Evolutionary conservation across 106 monocot species (phyloP).

Genomic region (Allium cepa): DNA sequence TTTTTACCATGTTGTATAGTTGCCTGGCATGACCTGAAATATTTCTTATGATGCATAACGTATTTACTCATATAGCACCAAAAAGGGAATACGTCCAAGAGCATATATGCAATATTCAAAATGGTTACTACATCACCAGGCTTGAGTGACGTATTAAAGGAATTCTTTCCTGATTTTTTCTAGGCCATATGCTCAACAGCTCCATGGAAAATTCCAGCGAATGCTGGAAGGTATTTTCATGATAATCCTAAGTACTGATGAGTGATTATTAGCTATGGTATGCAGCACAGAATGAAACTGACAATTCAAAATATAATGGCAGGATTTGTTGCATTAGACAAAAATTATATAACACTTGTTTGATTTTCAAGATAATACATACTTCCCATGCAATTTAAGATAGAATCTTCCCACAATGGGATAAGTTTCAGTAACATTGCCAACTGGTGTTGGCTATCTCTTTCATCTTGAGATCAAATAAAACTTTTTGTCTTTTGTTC

Average conservation of each 20-base stretch:
- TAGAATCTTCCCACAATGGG: too few relatives aligned
- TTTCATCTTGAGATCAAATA: neutral
- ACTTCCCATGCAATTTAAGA: too few relatives aligned
- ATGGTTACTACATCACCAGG: constrained; percentile 36
- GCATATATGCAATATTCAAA: constrained; percentile 83
- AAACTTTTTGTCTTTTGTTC: constrained; percentile 9
- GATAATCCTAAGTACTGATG: neutral
- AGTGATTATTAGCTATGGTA: too few relatives aligned
- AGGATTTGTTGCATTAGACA: too few relatives aligned
- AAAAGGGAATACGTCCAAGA: constrained; percentile 79
- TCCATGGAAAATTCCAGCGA: constrained; percentile 98
- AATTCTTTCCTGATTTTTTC: constrained; percentile 67
- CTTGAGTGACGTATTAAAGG: constrained; percentile 35
- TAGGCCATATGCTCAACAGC: constrained; percentile 97
- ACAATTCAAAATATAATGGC: too few relatives aligned
- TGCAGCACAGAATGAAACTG: too few relatives aligned
- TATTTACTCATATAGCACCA: constrained; percentile 58
- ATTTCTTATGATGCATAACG: neutral
- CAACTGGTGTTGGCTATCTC: neutral
- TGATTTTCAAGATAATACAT: too few relatives aligned
- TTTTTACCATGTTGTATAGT: neutral
- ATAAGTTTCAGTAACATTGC: too few relatives aligned
- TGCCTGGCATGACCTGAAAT: neutral
- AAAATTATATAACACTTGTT: too few relatives aligned
- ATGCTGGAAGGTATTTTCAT: constrained; percentile 59